Evolutionary conservation across 2,329 filamentous ascomycete species (phyloP).

Genomic region (Colletotrichum sp.): DNA sequence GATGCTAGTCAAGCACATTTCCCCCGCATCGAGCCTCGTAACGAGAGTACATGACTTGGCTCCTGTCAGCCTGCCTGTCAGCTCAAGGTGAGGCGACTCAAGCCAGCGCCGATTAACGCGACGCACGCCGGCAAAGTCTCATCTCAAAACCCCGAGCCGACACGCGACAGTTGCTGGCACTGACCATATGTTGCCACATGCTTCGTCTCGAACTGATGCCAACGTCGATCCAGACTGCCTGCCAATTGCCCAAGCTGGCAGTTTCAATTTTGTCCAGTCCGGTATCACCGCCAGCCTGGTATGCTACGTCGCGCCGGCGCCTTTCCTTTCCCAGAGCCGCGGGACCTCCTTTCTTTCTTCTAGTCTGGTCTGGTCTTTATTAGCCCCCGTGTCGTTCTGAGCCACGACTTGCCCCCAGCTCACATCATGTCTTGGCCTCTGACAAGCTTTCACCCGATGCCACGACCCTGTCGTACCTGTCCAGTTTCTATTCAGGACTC

Average conservation of each 20-base stretch:
- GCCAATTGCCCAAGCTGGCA: not conserved
- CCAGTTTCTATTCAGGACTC: not conserved
- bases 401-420: not conserved
- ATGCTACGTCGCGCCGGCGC: not conserved
- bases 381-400: not conserved
- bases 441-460: constrained; percentile 7
- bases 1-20: not conserved
- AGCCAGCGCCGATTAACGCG: not conserved
- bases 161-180: not conserved
- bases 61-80: not conserved
- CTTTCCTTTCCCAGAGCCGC: not conserved
- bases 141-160: not conserved
- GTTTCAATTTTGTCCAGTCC: not conserved
- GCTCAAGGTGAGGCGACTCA: not conserved
- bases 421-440: not conserved
- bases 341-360: not conserved
- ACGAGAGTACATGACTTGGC: not conserved
- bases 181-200: constrained; percentile 1
- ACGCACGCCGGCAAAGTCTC: not conserved
- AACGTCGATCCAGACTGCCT: not conserved
- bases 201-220: not conserved
- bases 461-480: not conserved
- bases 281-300: not conserved
- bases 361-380: not conserved
- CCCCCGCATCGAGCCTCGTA: not conserved